Base-by-base conservation (phyloP, 345 rosid species). In the Dimocarpus longan region DNA sequence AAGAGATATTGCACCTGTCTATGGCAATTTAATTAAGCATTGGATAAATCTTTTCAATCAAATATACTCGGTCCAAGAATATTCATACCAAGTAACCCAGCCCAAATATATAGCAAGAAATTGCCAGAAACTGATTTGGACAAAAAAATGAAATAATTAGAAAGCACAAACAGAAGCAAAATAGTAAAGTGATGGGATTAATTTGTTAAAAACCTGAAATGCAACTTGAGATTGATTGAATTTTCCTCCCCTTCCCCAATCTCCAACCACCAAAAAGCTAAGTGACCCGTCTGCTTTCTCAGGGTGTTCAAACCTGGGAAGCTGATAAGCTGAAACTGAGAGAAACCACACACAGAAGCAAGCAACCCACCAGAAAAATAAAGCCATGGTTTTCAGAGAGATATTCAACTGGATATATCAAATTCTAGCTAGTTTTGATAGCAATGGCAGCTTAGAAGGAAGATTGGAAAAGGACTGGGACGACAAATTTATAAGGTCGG, bases 201-300 rank as follows among this genome's bases (percentile, higher is more conserved):
- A 28, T 65, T 65, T 26, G 4, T 6, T 57, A 2, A 5, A 6
- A 19, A 70, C 78, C 81, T 66, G 77, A 54, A 54, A 13, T 7
- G 81, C 81, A 43, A 72, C 67, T 39, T 42, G 21, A 15, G 81
- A 79, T 66, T 79, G 83, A 71, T 71, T 76, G 54, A 70, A 80
- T 24, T 67, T 26, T 70, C 80, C 80, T 70, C 75, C 75, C 70
- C 80, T 76, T 42, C 80, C 83, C 83, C 83, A 76, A 52, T 80
- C 83, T 62, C 83, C 83, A 16, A 80, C 71, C 39, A 80, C 83
- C 50, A 80, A 43, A 64, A 76, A 76, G 76, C 83, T 64, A 4
- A 80, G 59, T 1, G 76, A 80, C 16, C 80, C 76, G 54, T 65
- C 68, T n/a, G 60, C 67, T 76, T 80, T 70, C 6, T 70, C 68